Conservation (phyloP, 176 grass and related monocot species). For the barley (Hordeum vulgare) region DNA sequence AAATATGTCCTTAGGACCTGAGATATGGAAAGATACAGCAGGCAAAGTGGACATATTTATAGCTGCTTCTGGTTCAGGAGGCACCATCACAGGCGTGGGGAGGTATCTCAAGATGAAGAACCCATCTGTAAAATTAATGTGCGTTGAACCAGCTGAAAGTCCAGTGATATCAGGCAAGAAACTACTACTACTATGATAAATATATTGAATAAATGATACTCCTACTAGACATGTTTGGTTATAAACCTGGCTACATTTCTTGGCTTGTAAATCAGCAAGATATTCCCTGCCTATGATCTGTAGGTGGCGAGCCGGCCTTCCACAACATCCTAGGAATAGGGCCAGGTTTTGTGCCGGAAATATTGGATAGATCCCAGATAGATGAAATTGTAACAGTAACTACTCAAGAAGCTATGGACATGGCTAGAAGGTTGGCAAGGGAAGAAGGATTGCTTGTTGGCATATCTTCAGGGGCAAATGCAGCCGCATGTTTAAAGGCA, state of each 20-base stretch:
- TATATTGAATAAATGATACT: neutral
- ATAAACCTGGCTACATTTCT: neutral
- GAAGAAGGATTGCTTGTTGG: constrained; percentile 32
- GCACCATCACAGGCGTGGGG: constrained; percentile 57
- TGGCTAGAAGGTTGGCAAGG: constrained; percentile 62
- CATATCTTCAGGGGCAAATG: neutral
- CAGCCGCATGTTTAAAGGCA: constrained; percentile 74
- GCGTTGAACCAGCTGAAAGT: constrained; percentile 78
- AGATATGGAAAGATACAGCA: constrained; percentile 84
- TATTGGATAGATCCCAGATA: constrained; percentile 47
- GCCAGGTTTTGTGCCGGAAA: constrained; percentile 51
- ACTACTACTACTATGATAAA: neutral
- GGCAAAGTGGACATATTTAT: constrained; percentile 88
- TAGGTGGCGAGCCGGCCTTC: constrained; percentile 50
- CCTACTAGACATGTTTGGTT: neutral
- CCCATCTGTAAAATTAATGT: constrained; percentile 53
- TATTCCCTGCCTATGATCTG: neutral
- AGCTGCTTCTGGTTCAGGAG: constrained; percentile 64
- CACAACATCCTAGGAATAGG: constrained; percentile 81
- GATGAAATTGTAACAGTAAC: constrained; percentile 66
- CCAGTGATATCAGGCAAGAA: constrained; percentile 62
- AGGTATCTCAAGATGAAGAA: constrained; percentile 82
- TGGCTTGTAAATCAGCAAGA: neutral
- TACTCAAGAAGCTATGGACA: constrained; percentile 61
- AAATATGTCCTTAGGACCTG: constrained; percentile 45